A percentile compares a stretch with the other conserved stretches of the same genome.
These are phyloP conservation scores for Gracilaria domingensis DNA, from an alignment of 23 red algal species.

Conservation along the genomic window DNA sequence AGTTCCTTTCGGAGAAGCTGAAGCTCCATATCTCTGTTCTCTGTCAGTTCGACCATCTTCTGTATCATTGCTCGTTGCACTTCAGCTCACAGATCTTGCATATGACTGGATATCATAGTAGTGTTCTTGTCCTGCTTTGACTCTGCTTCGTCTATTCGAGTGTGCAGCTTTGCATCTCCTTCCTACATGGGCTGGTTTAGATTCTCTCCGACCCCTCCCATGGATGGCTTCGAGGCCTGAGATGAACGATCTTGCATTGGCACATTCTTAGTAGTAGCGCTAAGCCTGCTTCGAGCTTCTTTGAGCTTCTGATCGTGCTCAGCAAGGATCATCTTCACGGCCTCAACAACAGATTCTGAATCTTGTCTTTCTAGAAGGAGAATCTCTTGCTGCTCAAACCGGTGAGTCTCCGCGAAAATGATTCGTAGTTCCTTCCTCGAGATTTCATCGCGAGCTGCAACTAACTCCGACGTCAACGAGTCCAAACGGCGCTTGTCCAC, in stretches of 20 bases:
- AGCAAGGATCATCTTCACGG: slow-evolving; percentile 53
- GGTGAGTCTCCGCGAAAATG: slow-evolving; percentile 63
- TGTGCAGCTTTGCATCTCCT: slow-evolving; percentile 41
- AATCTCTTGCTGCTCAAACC: slow-evolving; percentile 54
- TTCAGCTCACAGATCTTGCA: slow-evolving; percentile 36
- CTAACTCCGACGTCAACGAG: slow-evolving; percentile 51
- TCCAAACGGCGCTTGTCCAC: slow-evolving; percentile 57
- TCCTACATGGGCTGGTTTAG: slow-evolving; percentile 34
- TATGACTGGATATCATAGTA: slow-evolving; percentile 19
- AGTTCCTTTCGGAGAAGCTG: slow-evolving; percentile 48
- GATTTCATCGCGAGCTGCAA: slow-evolving; percentile 51
- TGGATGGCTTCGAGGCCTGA: slow-evolving; percentile 34
- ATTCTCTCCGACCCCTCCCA: slow-evolving; percentile 28
- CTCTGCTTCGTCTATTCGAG: slow-evolving; percentile 45
- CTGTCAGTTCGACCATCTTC: slow-evolving; percentile 68
- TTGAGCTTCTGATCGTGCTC: slow-evolving; percentile 41
- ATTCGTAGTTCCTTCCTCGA: slow-evolving; percentile 63
- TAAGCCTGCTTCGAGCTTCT: slow-evolving; percentile 47
- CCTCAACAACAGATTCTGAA: slow-evolving; percentile 57
- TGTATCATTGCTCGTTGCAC: slow-evolving; percentile 46
- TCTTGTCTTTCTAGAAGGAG: slow-evolving; percentile 48
- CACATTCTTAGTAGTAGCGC: slow-evolving; percentile 41
- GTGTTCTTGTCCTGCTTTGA: slow-evolving; percentile 13
- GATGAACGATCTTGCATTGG: slow-evolving; percentile 30
- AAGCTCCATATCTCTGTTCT: slow-evolving; percentile 56